A percentile compares a stretch with the other conserved stretches of the same genome.
Conservation (phyloP, 169 alveolate genomes). For the Plasmodium gaboni region DNA sequence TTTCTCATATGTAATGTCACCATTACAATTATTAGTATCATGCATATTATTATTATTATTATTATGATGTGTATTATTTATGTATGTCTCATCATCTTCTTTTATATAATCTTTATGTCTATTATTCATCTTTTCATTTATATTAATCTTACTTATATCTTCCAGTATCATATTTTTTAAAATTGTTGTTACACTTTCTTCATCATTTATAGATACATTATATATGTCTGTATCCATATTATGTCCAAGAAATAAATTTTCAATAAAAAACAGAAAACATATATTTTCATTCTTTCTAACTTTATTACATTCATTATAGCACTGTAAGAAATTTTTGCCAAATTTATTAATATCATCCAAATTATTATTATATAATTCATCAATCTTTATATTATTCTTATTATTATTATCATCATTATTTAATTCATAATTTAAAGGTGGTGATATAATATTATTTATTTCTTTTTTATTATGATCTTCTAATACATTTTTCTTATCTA, state of each 20-base stretch:
- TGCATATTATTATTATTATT: background rate
- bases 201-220: constrained; percentile 21
- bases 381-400: background rate
- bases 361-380: background rate
- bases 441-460: background rate
- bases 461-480: background rate
- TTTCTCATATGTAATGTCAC: background rate
- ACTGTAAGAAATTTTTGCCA: constrained; percentile 16
- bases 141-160: constrained; percentile 22
- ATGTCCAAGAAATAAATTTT: constrained; percentile 53
- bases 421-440: background rate
- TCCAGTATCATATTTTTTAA: constrained; percentile 2
- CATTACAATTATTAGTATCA: constrained; percentile 5
- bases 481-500: background rate
- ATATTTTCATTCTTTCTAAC: constrained; percentile 25
- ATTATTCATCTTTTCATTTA: background rate
- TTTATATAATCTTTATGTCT: background rate
- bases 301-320: constrained; percentile 60
- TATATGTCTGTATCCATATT: constrained; percentile 61
- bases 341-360: constrained; percentile 1
- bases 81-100: background rate
- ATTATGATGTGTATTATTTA: background rate
- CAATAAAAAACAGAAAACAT: constrained; percentile 55
- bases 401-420: background rate
- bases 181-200: constrained; percentile 4